Base-by-base conservation (phyloP, 352 stramenopile species). In the Globisporangium rhizosaccharum region DNA sequence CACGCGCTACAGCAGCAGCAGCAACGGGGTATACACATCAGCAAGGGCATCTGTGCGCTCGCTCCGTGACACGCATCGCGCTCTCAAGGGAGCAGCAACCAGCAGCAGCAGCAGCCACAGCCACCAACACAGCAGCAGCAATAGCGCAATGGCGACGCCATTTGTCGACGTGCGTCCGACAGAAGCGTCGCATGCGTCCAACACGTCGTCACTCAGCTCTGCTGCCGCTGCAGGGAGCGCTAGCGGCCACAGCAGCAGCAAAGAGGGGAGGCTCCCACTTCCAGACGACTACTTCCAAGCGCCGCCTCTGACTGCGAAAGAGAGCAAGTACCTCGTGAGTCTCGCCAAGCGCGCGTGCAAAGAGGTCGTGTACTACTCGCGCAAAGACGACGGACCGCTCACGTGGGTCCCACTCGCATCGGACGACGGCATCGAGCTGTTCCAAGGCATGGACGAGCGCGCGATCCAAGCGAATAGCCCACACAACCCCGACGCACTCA, bases 361-460 rank as follows among this genome's bases (percentile, higher is more conserved):
- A 64, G 84, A 94, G 59, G 85, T 94, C 10, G 81, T 94, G 23
- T 92, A 89, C 51, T 94, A 91, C 61, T 90, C 85, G 54, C 73
- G 85, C 41, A 75, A 72, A 11, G 48, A 67, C 0, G 79, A 79
- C 58, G 85, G 85, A 0, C 85, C 85, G 14, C 87, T 94, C 69
- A 77, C 84, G 53, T 94, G 85, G 85, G 70, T 94, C 15, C 82
- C 82, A 45, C 64, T 94, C 28, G 75, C 76, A 8, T 88, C 82
- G 1, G 71, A 85, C 3, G 76, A 89, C 51, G 75, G 79, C 33
- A 77, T 94, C 17, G 79, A 94, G 36, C 71, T 94, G 12, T 92
- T 78, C 63, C 80, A 89, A 53, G 85, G 85, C 36, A 70, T 90
- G 0, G 77, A 91, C 59, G 75, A 71, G 47, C 76, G 60, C 26